These are phyloP conservation scores for Epipyxis sp. DNA, from an alignment of 108 stramenopile genomes.

Conservation along the genomic window DNA sequence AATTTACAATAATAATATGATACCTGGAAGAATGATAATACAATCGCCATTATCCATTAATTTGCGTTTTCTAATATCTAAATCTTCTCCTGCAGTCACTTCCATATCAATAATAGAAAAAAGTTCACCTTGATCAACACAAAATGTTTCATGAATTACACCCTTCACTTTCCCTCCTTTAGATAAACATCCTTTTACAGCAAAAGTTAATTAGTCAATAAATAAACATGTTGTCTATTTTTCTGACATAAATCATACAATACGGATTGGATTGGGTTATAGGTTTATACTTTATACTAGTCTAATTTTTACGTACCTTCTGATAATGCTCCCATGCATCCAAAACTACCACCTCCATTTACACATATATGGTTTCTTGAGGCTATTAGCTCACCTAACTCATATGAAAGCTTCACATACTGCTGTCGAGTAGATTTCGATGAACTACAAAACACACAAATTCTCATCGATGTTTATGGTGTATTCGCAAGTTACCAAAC, in stretches of 20 bases:
- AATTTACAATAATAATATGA: too few relatives aligned
- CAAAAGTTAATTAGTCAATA: too few relatives aligned
- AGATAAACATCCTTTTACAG: not conserved
- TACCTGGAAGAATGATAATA: conserved; percentile 28
- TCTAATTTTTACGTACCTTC: too few relatives aligned
- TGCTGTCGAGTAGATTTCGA: not conserved
- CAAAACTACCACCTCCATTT: conserved; percentile 15
- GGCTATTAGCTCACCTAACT: conserved; percentile 21
- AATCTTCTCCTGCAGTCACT: not conserved
- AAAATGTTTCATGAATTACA: conserved; percentile 19
- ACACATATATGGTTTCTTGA: not conserved
- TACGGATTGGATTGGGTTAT: too few relatives aligned
- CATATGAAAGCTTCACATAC: not conserved
- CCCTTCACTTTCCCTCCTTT: not conserved
- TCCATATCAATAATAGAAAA: not conserved
- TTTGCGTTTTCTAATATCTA: not conserved
- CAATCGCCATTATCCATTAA: conserved; percentile 17
- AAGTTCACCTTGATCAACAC: conserved; percentile 23
- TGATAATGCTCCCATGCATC: conserved; percentile 33
- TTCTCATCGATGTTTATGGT: not conserved
- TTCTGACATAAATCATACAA: too few relatives aligned
- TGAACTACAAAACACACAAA: conserved; percentile 29
- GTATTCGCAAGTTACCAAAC: too few relatives aligned
- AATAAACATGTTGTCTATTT: too few relatives aligned
- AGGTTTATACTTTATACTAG: too few relatives aligned